Percentiles rank a stretch among this genome's conserved stretches.
phyloP scores from a whole-genome alignment of 164 flowering plant genomes.

The Macadamia tetraphylla region DNA sequence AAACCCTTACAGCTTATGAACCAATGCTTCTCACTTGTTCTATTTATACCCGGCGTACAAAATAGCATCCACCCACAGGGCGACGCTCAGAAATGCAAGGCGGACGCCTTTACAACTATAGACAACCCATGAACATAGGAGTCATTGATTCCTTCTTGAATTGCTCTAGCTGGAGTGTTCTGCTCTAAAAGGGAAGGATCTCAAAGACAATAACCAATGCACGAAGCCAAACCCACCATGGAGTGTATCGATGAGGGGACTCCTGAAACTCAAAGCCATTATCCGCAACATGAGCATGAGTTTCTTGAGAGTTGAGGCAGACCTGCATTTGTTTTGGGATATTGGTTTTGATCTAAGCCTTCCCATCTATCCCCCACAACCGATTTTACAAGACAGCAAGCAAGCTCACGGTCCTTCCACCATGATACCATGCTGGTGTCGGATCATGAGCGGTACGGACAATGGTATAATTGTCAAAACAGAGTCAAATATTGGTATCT shows the following conservation, averaged over 20 bases:
- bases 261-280: slow-evolving; percentile 85
- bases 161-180: slow-evolving; percentile 24
- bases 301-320: background rate
- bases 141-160: slow-evolving; percentile 36
- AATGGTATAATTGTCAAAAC: no score
- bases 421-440: no score
- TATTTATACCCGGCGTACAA: no score
- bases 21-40: no score
- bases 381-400: slow-evolving; percentile 86
- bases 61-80: no score
- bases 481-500: no score
- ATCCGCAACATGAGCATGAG: slow-evolving; percentile 54
- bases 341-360: slow-evolving; percentile 85
- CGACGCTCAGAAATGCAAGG: no score
- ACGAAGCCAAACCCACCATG: slow-evolving; percentile 89
- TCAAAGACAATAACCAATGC: slow-evolving; percentile 67
- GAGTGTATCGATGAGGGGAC: slow-evolving; percentile 72
- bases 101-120: no score
- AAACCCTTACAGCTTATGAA: no score
- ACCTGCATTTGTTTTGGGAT: slow-evolving; percentile 97
- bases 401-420: slow-evolving; percentile 81
- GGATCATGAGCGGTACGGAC: no score
- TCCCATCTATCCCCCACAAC: slow-evolving; percentile 91
- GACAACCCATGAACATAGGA: no score
- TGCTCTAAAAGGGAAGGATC: slow-evolving; percentile 46